phyloP scores from a whole-genome alignment of 108 stramenopile genomes.

The Skeletonema menzelii region DNA sequence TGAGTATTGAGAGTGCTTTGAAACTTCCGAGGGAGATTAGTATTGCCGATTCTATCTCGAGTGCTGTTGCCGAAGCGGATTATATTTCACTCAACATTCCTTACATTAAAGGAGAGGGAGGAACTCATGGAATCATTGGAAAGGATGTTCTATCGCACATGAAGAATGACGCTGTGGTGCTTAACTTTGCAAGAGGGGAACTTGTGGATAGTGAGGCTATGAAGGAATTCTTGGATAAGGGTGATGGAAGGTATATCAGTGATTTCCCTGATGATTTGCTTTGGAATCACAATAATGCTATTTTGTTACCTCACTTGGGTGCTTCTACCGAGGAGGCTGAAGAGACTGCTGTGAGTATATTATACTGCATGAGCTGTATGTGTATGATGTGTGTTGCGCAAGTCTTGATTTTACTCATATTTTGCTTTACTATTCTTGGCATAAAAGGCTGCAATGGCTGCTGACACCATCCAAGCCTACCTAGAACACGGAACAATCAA shows the following conservation, averaged over 20 bases:
- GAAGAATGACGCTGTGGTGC: conserved; percentile 81
- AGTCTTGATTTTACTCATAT: neutral
- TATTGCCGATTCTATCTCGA: conserved; percentile 67
- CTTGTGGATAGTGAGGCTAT: conserved; percentile 91
- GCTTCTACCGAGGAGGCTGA: conserved; percentile 97
- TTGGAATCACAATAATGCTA: conserved; percentile 85
- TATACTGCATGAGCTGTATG: neutral
- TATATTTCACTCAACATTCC: conserved; percentile 96
- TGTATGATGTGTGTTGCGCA: neutral
- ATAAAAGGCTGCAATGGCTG: conserved; percentile 79
- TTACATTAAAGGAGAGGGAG: conserved; percentile 89
- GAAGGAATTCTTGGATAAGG: conserved; percentile 83
- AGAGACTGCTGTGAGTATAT: conserved; percentile 64
- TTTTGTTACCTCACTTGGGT: conserved; percentile 95
- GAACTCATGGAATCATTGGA: conserved; percentile 89
- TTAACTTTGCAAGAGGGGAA: conserved; percentile 97
- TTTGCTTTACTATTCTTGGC: neutral
- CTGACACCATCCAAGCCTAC: conserved; percentile 84
- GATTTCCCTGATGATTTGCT: conserved; percentile 92
- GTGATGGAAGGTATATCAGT: conserved; percentile 74
- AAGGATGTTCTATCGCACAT: conserved; percentile 72
- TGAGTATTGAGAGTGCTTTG: conserved; percentile 84
- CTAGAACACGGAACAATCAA: conserved; percentile 85
- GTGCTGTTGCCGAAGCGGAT: conserved; percentile 81
- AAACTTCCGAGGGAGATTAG: conserved; percentile 71